A percentile compares a stretch with the other conserved stretches of the same genome.
Conservation (phyloP, 768 basidiomycete genomes). For the Mycena maculata region DNA sequence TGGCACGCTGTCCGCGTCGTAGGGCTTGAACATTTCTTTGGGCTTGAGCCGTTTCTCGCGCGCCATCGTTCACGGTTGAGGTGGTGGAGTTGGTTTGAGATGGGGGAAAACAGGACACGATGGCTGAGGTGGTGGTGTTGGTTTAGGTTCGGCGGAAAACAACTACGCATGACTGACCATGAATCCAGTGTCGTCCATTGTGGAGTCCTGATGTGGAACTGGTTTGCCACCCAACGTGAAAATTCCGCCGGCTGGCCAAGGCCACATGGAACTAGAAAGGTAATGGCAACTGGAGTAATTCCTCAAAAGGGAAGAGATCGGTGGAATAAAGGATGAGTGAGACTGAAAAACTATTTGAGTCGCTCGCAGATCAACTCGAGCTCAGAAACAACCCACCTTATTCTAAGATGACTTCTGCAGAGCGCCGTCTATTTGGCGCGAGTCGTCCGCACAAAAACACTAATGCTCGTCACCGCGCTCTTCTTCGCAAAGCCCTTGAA, state of each 20-base stretch:
- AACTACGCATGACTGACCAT: too few species aligned
- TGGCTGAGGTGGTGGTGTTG: too few species aligned
- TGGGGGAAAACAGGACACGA: too few species aligned
- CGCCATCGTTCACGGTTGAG: neutral
- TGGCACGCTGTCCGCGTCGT: neutral
- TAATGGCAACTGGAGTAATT: too few species aligned
- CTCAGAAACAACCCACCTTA: neutral
- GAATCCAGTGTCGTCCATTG: too few species aligned
- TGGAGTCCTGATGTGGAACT: too few species aligned
- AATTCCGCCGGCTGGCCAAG: too few species aligned
- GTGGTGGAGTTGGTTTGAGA: too few species aligned
- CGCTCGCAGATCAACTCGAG: neutral
- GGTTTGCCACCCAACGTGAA: too few species aligned
- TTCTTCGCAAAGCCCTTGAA: slow-evolving; percentile 20
- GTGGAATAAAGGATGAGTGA: neutral
- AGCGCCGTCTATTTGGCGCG: neutral
- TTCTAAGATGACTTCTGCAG: neutral
- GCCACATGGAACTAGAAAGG: too few species aligned
- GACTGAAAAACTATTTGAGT: neutral
- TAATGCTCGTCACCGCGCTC: slow-evolving; percentile 9
- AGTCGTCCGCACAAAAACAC: neutral
- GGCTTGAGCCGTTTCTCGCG: neutral
- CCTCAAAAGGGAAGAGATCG: too few species aligned
- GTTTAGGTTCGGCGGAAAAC: too few species aligned
- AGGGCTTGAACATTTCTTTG: slow-evolving; percentile 19